Evolutionary conservation across 2,329 filamentous ascomycete genomes (phyloP).

Genomic region (Emergomyces pasteurianus): DNA sequence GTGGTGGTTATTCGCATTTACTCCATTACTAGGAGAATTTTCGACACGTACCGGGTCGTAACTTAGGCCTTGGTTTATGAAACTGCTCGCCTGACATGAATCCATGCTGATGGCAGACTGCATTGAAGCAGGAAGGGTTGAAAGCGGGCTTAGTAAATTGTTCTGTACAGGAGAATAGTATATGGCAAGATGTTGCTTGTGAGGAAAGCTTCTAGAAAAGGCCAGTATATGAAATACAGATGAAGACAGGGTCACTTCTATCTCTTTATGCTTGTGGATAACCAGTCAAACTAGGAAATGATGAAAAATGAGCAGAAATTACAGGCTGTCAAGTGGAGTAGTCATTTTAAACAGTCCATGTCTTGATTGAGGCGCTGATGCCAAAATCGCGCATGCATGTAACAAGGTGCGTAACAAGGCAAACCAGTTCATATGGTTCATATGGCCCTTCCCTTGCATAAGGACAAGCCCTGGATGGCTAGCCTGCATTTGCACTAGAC

Average conservation of each 20-base stretch:
- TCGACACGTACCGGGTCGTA: too few species aligned
- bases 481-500: too few species aligned
- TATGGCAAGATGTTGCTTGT: too few species aligned
- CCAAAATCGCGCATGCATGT: too few species aligned
- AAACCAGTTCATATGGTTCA: too few species aligned
- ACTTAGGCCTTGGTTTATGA: conserved; percentile 66
- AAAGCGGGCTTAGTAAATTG: conserved; percentile 60
- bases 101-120: conserved; percentile 51
- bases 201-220: too few species aligned
- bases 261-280: not conserved
- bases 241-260: too few species aligned
- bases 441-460: not conserved
- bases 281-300: not conserved
- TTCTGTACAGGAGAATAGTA: too few species aligned
- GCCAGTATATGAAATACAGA: too few species aligned
- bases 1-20: not conserved
- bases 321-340: not conserved
- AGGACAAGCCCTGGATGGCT: not conserved
- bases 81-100: conserved; percentile 61
- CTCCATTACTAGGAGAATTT: conserved; percentile 46
- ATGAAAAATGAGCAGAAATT: not conserved
- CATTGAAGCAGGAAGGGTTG: conserved; percentile 46
- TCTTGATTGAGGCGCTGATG: not conserved
- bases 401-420: not conserved
- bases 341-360: not conserved